phyloP scores from a whole-genome alignment of 305 asterid species.

The Plantago lanceolata region DNA sequence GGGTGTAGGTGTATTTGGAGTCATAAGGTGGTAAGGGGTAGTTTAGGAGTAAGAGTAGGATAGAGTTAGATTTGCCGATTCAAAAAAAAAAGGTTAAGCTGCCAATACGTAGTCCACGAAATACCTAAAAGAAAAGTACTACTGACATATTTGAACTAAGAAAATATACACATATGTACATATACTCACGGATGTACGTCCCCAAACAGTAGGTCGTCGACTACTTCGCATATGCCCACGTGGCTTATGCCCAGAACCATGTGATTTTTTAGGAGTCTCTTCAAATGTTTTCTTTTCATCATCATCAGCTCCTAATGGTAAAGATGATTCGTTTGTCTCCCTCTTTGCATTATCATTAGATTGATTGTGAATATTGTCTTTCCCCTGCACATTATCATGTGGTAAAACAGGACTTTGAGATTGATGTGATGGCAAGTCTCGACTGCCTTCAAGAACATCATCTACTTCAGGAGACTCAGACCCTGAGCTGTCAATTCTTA shows the following conservation, averaged over 20 bases:
- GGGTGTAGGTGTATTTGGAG: too few relatives aligned
- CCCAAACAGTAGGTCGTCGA: constrained; percentile 55
- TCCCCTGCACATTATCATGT: too few relatives aligned
- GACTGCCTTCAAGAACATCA: constrained; percentile 29
- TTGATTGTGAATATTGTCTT: too few relatives aligned
- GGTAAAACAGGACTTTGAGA: constrained; percentile 32
- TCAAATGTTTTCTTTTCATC: too few relatives aligned
- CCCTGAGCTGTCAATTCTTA: constrained; percentile 43
- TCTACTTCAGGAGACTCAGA: constrained; percentile 40
- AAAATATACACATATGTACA: too few relatives aligned
- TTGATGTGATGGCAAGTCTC: constrained; percentile 33
- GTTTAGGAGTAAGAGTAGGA: too few relatives aligned
- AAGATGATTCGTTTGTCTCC: constrained; percentile 31
- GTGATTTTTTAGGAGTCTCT: constrained; percentile 35
- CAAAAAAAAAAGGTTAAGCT: too few relatives aligned
- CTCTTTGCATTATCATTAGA: constrained; percentile 31
- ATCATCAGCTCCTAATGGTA: constrained; percentile 33
- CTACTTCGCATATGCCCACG: constrained; percentile 40
- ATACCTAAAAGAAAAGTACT: constrained; percentile 3
- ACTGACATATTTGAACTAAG: constrained; percentile 16
- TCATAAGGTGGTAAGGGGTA: too few relatives aligned
- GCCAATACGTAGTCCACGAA: constrained; percentile 7
- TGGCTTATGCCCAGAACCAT: constrained; percentile 29
- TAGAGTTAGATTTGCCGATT: too few relatives aligned
- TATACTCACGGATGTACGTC: constrained; percentile 74